These are phyloP conservation scores for Botrytis sinoallii DNA, from an alignment of 2,329 filamentous ascomycete species.

Conservation along the genomic window DNA sequence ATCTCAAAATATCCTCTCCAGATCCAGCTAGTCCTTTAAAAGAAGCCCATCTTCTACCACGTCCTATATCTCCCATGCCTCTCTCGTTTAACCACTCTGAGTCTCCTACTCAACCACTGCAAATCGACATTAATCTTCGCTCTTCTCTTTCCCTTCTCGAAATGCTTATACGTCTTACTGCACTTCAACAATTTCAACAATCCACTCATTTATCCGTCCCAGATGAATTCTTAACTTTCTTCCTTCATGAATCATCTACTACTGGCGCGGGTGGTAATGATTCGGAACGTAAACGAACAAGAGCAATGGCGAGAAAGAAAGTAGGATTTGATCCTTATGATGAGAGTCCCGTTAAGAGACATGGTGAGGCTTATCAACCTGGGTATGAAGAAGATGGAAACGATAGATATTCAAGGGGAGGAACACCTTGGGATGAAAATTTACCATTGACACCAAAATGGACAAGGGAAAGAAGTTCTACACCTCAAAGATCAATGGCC, in stretches of 20 bases:
- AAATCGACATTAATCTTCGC: slow-evolving; percentile 50
- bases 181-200: slow-evolving; percentile 73
- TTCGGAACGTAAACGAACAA: slow-evolving; percentile 56
- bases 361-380: slow-evolving; percentile 61
- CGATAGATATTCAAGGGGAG: slow-evolving; percentile 26
- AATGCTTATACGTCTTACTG: slow-evolving; percentile 67
- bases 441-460: not conserved
- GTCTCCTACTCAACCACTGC: slow-evolving; percentile 27
- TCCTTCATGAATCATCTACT: slow-evolving; percentile 64
- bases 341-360: slow-evolving; percentile 62
- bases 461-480: slow-evolving; percentile 10
- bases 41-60: slow-evolving; percentile 18
- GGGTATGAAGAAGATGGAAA: slow-evolving; percentile 27
- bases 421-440: slow-evolving; percentile 27
- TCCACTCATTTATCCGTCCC: slow-evolving; percentile 67
- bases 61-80: slow-evolving; percentile 13
- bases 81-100: slow-evolving; percentile 5
- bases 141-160: slow-evolving; percentile 70
- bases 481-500: not conserved
- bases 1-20: slow-evolving; percentile 31
- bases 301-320: slow-evolving; percentile 56
- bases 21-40: slow-evolving; percentile 24
- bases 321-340: slow-evolving; percentile 73
- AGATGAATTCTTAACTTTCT: slow-evolving; percentile 72
- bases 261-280: slow-evolving; percentile 63